These are phyloP conservation scores for Irpex sp. DNA, from an alignment of 1,284 basidiomycete genomes.

Conservation along the genomic window DNA sequence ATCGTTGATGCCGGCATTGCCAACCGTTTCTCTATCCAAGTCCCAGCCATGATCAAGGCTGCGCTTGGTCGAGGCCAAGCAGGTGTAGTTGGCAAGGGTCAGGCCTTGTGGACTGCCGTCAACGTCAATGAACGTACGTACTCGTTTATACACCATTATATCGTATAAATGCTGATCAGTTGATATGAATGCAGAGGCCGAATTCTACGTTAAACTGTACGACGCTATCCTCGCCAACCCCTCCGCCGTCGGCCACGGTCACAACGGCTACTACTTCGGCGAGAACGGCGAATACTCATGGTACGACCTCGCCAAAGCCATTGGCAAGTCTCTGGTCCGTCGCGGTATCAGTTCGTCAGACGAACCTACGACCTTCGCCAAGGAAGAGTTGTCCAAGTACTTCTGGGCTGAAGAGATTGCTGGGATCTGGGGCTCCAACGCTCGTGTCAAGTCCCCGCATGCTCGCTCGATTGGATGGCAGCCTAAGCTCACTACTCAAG, in stretches of 20 bases:
- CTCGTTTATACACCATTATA: slow-evolving; percentile 2
- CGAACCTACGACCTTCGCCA: slow-evolving; percentile 8
- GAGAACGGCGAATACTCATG: slow-evolving; percentile 40
- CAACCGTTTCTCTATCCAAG: background rate
- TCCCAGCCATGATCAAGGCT: background rate
- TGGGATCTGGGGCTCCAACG: background rate
- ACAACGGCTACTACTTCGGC: slow-evolving; percentile 41
- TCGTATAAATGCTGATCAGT: background rate
- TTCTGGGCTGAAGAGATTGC: slow-evolving; percentile 8
- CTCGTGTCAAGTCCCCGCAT: background rate
- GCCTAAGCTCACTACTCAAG: background rate
- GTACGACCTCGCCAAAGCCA: slow-evolving; percentile 27
- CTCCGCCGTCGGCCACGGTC: slow-evolving; percentile 29
- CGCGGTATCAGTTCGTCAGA: slow-evolving; percentile 14
- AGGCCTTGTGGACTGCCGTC: background rate
- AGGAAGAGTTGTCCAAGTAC: slow-evolving; percentile 9
- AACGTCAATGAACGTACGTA: background rate
- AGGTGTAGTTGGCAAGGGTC: background rate
- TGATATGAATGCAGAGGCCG: background rate
- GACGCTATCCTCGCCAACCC: slow-evolving; percentile 14
- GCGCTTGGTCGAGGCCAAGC: background rate
- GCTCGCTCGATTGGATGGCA: background rate
- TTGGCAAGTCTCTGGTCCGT: slow-evolving; percentile 27
- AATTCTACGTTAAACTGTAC: slow-evolving; percentile 12
- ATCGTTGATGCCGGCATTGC: background rate